phyloP scores from a whole-genome alignment of 1,139 yeast genomes.

The Pichia sp. region DNA sequence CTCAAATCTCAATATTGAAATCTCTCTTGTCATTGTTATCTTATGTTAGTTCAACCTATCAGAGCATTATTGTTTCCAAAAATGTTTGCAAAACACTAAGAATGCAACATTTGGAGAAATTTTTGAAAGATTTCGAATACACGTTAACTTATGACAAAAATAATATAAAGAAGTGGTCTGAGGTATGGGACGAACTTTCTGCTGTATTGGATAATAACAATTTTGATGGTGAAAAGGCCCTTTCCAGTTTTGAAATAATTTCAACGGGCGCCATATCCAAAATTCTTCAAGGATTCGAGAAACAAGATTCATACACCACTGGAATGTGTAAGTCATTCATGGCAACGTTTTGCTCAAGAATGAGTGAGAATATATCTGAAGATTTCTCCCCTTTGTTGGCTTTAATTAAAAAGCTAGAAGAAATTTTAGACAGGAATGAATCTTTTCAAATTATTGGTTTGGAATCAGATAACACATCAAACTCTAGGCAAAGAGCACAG shows the following conservation, averaged over 20 bases:
- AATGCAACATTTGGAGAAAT: too few relatives aligned
- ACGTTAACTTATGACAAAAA: too few relatives aligned
- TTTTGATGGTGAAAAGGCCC: slow-evolving; percentile 7
- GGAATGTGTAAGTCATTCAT: slow-evolving; percentile 31
- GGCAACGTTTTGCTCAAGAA: slow-evolving; percentile 32
- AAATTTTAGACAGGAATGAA: slow-evolving; percentile 68
- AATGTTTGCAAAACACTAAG: too few relatives aligned
- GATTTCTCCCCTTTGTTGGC: slow-evolving; percentile 30
- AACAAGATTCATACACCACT: not conserved
- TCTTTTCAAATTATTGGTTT: slow-evolving; percentile 58
- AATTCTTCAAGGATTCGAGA: slow-evolving; percentile 35
- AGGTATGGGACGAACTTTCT: slow-evolving; percentile 40
- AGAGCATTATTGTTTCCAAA: too few relatives aligned
- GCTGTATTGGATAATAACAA: slow-evolving; percentile 17
- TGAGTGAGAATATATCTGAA: slow-evolving; percentile 19
- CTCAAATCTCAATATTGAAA: too few relatives aligned
- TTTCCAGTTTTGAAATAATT: slow-evolving; percentile 72
- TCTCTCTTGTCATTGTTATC: too few relatives aligned
- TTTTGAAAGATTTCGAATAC: too few relatives aligned
- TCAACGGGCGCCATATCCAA: slow-evolving; percentile 57
- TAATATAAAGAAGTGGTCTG: slow-evolving; percentile 30
- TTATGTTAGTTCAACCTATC: too few relatives aligned
- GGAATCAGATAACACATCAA: slow-evolving; percentile 14
- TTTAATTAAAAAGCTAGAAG: slow-evolving; percentile 56
- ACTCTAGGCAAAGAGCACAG: slow-evolving; percentile 34